Base-by-base conservation (phyloP, 78 protist genomes). In the slime mould (Dictyostelium discoideum) region DNA sequence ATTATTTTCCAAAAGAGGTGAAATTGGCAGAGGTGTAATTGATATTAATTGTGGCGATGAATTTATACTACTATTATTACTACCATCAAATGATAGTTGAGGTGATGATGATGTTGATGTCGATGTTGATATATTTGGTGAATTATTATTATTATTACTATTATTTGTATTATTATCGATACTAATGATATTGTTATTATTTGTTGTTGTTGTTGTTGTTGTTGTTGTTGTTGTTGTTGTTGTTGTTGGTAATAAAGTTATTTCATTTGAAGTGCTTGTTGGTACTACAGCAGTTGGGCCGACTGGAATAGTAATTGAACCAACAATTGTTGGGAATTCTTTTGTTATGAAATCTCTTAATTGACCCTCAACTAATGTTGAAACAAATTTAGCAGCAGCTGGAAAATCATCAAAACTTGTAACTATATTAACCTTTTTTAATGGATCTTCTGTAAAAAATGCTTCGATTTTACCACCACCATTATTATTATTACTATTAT, bases 341-440 rank as follows among this genome's bases (percentile, higher is more conserved):
- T 90, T 90, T 67, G 39, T 90, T 3, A 90, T 90, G 54, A 90
- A 90, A 72, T 90, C 85, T 4, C 87, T 50, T 13, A 90, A 48
- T 82, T 90, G 94, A 11, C 20, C 24, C 20, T 90, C 94, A 11
- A 90, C 94, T 8, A 90, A 77, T 50, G 85, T 10, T 73, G 84
- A 73, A 9, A 90, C 74, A 69, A 90, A 90, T 26, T 80, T 82
- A 22, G 88, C 94, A 5, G 87, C 94, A 2, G 94, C 83, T 72
- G 94, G 94, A 22, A 90, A 90, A 3, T 90, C 87, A 50, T 90
- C 94, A 29, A 90, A 90, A 32, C 84, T 69, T 20, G 94, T 90
- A 2, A 81, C 85, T 26, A 90, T 90, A 40, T 82, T 90, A n/a
- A 90, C 84, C 2, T 72, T 69, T 37, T 82, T 80, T 39, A 90